Evolutionary conservation across 495 filamentous ascomycete species (phyloP).

Genomic region (Trichoderma orchidacearum): DNA sequence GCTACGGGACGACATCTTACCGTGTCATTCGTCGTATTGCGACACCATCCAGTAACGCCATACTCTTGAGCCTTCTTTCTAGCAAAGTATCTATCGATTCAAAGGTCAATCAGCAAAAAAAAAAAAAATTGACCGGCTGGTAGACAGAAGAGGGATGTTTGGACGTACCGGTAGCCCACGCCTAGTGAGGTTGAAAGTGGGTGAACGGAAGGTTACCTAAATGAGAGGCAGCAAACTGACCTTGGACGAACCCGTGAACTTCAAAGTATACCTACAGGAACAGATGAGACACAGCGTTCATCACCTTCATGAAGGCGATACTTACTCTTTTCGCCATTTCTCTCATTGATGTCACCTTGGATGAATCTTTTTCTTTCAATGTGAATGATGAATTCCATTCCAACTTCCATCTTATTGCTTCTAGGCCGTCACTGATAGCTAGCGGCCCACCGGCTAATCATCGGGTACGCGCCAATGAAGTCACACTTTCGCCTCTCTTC

Average conservation of each 20-base stretch:
- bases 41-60: slow-evolving; percentile 63
- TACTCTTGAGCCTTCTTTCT: slow-evolving; percentile 50
- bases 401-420: background rate
- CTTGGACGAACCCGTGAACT: background rate
- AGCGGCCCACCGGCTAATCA: background rate
- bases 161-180: background rate
- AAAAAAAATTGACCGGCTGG: too few species aligned
- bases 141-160: too few species aligned
- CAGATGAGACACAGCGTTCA: background rate
- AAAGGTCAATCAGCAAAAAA: too few species aligned
- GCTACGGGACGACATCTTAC: slow-evolving; percentile 21
- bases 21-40: slow-evolving; percentile 60
- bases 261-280: background rate
- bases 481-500: background rate
- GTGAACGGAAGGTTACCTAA: background rate
- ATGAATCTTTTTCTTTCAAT: background rate
- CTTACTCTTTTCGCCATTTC: background rate
- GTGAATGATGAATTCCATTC: background rate
- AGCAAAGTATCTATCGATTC: slow-evolving; percentile 52
- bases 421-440: background rate
- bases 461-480: background rate
- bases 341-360: background rate
- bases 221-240: background rate
- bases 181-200: background rate
- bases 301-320: too few species aligned